These are phyloP conservation scores for Tremellales sp. DNA, from an alignment of 1,284 basidiomycete species.

Conservation along the genomic window DNA sequence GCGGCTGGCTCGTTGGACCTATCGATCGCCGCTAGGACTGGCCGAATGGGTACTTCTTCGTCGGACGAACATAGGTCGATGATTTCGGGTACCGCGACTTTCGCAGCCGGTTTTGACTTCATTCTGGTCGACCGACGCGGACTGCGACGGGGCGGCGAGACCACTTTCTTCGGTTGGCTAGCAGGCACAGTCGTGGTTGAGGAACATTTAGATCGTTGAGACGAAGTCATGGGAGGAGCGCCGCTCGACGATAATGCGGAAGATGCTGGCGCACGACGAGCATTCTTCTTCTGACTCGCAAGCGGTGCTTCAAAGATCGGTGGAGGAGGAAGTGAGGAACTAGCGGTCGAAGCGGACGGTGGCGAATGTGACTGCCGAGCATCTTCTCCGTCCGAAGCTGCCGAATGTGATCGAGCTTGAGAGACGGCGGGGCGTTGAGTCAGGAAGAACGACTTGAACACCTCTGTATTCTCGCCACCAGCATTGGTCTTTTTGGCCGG, in stretches of 20 bases:
- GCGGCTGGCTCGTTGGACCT: not conserved
- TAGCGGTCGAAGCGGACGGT: no score
- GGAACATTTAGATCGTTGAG: no score
- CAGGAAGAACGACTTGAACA: constrained; percentile 16
- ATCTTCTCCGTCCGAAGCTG: no score
- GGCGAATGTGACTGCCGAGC: no score
- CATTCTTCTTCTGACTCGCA: no score
- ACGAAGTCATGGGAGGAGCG: no score
- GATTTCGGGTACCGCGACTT: not conserved
- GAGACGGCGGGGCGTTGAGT: not conserved
- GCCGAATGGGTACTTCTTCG: not conserved
- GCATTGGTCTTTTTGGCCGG: constrained; percentile 2
- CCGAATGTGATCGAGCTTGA: not conserved
- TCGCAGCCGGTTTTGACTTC: not conserved
- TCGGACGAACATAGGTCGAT: constrained; percentile 1
- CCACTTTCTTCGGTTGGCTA: no score
- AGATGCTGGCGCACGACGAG: no score
- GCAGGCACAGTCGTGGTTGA: no score
- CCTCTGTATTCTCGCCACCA: constrained; percentile 7
- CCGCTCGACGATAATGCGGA: no score
- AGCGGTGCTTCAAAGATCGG: not conserved
- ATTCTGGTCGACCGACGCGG: no score
- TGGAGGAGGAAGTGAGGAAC: not conserved
- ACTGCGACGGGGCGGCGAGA: no score
- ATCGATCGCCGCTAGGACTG: not conserved